phyloP scores from a whole-genome alignment of 805 yeast species.

The Metschnikowia baotianmanensis region DNA sequence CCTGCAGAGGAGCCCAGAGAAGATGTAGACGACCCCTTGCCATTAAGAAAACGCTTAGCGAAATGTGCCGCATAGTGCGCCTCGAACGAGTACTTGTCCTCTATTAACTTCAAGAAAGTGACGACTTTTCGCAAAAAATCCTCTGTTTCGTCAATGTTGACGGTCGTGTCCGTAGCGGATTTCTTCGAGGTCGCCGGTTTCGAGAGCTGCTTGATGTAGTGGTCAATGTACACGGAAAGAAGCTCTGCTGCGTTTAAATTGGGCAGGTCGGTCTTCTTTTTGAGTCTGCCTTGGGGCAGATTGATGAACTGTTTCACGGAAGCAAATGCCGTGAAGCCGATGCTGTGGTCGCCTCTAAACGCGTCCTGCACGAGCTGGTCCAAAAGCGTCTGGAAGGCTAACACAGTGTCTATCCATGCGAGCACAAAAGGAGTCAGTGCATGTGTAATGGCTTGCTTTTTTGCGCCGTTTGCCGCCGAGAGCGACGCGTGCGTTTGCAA shows the following conservation, averaged over 20 bases:
- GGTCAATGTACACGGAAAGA: conserved; percentile 41
- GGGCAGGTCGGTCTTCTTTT: conserved; percentile 39
- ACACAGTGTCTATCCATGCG: conserved; percentile 62
- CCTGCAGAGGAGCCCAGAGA: conserved; percentile 1
- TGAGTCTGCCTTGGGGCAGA: conserved; percentile 43
- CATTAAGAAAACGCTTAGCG: conserved; percentile 65
- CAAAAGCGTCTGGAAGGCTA: conserved; percentile 51
- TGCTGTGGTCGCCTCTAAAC: conserved; percentile 46
- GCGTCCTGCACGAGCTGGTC: conserved; percentile 46
- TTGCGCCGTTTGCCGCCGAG: conserved; percentile 4
- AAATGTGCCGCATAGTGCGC: conserved; percentile 80
- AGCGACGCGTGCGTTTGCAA: conserved; percentile 15
- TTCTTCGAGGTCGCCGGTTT: conserved; percentile 23
- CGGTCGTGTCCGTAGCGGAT: conserved; percentile 6
- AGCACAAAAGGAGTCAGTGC: conserved; percentile 53
- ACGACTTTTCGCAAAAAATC: conserved; percentile 53
- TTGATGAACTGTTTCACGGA: conserved; percentile 65
- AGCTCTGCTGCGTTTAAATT: conserved; percentile 37
- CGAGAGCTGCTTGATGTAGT: conserved; percentile 34
- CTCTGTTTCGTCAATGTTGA: conserved; percentile 26
- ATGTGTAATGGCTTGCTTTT: conserved; percentile 13
- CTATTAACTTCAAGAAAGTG: conserved; percentile 60
- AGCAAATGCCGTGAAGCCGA: conserved; percentile 55
- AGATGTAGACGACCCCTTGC: conserved; percentile 24
- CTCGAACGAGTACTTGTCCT: conserved; percentile 85